Evolutionary conservation across 352 stramenopile species (phyloP).

Genomic region (Phytophthora megakarya): DNA sequence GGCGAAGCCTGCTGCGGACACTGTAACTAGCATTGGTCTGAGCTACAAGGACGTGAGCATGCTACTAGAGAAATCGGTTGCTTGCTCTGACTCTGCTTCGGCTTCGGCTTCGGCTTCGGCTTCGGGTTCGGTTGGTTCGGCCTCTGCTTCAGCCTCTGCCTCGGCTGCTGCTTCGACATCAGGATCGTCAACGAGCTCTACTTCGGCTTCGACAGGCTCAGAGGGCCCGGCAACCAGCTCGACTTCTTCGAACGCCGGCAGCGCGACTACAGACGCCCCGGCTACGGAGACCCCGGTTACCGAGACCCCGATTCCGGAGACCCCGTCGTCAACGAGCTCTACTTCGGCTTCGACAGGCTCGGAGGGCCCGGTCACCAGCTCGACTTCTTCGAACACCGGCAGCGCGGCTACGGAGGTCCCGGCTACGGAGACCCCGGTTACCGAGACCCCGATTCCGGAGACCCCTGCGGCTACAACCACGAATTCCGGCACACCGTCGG

Average conservation of each 20-base stretch:
- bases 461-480: background rate
- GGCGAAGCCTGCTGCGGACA: conserved; percentile 28
- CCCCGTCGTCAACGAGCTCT: conserved; percentile 15
- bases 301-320: background rate
- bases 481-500: background rate
- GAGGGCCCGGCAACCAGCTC: background rate
- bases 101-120: conserved; percentile 20
- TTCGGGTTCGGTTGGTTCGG: conserved; percentile 1
- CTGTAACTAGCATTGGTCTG: conserved; percentile 25
- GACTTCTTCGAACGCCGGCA: background rate
- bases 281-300: background rate
- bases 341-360: background rate
- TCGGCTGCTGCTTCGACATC: conserved; percentile 6
- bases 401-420: background rate
- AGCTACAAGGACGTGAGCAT: conserved; percentile 37
- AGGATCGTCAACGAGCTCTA: conserved; percentile 22
- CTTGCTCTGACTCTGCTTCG: conserved; percentile 22
- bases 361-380: background rate
- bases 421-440: background rate
- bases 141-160: conserved; percentile 6
- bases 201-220: background rate
- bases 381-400: background rate
- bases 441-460: background rate
- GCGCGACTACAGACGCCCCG: background rate
- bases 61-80: conserved; percentile 31